phyloP scores from a whole-genome alignment of 116 monocot species.

The Papilionanthe hybrid region DNA sequence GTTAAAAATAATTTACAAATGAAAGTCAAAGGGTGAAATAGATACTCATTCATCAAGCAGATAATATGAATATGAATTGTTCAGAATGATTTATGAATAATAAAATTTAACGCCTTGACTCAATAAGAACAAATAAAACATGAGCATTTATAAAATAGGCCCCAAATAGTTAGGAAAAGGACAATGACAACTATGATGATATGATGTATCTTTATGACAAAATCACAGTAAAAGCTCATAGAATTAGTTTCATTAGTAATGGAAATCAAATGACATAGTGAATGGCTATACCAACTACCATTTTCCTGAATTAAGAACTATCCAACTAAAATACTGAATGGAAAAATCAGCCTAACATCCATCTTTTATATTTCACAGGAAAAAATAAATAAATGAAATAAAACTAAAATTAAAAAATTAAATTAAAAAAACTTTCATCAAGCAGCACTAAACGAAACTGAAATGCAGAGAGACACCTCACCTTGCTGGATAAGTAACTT shows the following conservation, averaged over 20 bases:
- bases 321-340: neutral
- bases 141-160: neutral
- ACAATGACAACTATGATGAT: neutral
- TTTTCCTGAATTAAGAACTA: neutral
- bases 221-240: neutral
- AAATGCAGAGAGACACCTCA: slow-evolving; percentile 15
- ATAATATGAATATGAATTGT: neutral
- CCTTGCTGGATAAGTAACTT: slow-evolving; percentile 79
- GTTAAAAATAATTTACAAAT: too few relatives aligned
- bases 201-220: neutral
- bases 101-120: neutral
- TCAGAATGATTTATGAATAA: neutral
- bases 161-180: neutral
- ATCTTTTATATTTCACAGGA: neutral
- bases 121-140: neutral
- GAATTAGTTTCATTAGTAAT: neutral
- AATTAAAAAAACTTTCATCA: slow-evolving; percentile 10
- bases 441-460: neutral
- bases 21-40: too few relatives aligned
- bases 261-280: neutral
- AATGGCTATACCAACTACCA: neutral
- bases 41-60: neutral
- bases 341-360: neutral
- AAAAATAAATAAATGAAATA: too few relatives aligned
- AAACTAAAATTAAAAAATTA: too few relatives aligned